phyloP scores from a whole-genome alignment of 805 yeast species.

The Scheffersomyces lignosus region DNA sequence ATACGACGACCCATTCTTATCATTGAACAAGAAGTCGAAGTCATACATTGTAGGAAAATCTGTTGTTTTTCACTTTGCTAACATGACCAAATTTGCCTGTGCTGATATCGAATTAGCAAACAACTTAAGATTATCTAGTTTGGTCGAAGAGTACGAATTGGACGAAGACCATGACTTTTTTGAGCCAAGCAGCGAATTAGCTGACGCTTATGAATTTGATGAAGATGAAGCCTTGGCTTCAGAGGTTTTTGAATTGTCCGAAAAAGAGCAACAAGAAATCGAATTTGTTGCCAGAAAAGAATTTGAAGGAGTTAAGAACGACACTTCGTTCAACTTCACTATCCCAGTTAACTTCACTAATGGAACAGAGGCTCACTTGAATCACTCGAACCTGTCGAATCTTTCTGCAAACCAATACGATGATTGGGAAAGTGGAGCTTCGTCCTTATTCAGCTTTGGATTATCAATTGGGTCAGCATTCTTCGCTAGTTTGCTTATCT shows the following conservation, averaged over 20 bases:
- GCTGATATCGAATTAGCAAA: conserved; percentile 49
- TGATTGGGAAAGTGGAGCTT: conserved; percentile 12
- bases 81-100: conserved; percentile 60
- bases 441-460: conserved; percentile 4
- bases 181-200: not conserved
- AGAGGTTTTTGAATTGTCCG: conserved; percentile 6
- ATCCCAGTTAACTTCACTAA: conserved; percentile 1
- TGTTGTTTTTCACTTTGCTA: conserved; percentile 52
- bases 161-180: conserved; percentile 2
- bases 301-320: not conserved
- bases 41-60: conserved; percentile 63
- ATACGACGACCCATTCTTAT: conserved; percentile 64
- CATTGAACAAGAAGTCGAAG: conserved; percentile 54
- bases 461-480: conserved; percentile 10
- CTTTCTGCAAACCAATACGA: conserved; percentile 6
- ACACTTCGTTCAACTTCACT: not conserved
- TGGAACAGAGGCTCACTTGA: not conserved
- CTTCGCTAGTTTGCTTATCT: conserved; percentile 9
- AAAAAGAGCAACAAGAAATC: conserved; percentile 1
- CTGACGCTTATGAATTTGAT: conserved; percentile 6
- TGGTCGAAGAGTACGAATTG: conserved; percentile 6
- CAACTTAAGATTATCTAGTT: conserved; percentile 3
- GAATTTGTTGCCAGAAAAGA: not conserved
- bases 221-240: conserved; percentile 9
- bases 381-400: conserved; percentile 7